Evolutionary conservation across 108 stramenopile species (phyloP).

Genomic region (Nitzschia sp.): DNA sequence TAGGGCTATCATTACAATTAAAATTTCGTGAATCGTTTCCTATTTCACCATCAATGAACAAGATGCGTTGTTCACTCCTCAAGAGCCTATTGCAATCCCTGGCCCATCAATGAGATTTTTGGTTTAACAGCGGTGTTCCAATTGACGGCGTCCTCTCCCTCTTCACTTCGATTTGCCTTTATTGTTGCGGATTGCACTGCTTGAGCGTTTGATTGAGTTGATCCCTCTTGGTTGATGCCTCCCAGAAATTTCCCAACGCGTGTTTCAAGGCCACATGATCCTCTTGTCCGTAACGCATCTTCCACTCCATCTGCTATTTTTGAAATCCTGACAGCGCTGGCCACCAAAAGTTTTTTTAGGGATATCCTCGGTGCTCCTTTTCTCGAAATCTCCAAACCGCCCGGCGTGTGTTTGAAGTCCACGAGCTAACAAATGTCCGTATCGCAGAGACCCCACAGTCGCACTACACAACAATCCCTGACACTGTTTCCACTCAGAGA

Average conservation of each 20-base stretch:
- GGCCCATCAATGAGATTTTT: neutral
- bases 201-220: neutral
- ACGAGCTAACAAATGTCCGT: neutral
- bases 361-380: neutral
- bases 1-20: too few relatives aligned
- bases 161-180: too few relatives aligned
- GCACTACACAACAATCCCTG: neutral
- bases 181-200: neutral
- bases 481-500: neutral
- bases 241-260: neutral
- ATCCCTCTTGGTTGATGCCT: neutral
- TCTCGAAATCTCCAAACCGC: neutral
- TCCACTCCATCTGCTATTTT: neutral
- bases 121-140: neutral
- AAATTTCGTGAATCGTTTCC: too few relatives aligned
- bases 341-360: neutral
- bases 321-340: neutral
- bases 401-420: conserved; percentile 3
- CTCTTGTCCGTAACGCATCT: neutral
- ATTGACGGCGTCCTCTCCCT: neutral
- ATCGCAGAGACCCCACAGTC: conserved; percentile 3
- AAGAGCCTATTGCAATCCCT: too few relatives aligned
- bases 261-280: too few relatives aligned
- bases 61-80: too few relatives aligned
- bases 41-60: too few relatives aligned